Base-by-base conservation (phyloP, 2,329 filamentous ascomycete species). In the Fusarium guadeloupense region DNA sequence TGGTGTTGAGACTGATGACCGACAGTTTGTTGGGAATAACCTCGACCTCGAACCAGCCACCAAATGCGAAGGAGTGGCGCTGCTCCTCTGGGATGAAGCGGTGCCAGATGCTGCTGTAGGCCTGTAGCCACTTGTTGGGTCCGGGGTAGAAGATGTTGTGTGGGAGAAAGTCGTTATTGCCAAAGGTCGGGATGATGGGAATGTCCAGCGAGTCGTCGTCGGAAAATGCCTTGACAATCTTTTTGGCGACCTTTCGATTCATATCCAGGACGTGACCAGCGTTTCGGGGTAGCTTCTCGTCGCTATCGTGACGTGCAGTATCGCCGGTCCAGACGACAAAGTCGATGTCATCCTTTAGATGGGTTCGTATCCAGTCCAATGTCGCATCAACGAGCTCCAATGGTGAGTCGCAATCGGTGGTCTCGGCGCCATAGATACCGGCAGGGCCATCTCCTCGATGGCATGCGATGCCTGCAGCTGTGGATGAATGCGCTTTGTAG, bases 141-240 rank as follows among this genome's bases (percentile, higher is more conserved):
- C 94, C 95, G 1, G 86, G 82, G 35, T 87, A 81, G 74, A 99
- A 88, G 71, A 98, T 96, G 71, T 99, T 99, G 78, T 99, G 95
- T 2, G 95, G 95, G 57, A 97, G 86, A 54, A 99, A 93, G 71
- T 99, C 95, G 76, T 99, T 99, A 79, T 99, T 99, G 58, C 95
- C 95, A 67, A 97, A 89, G 0, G 89, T 97, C 1, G 95, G 93
- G 17, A 99, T 83, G 25, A 98, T 86, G 5, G 95, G 94, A 5
- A 98, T 84, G 12, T 82, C 76, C 54, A 93, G 83, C 33, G 64
- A 62, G 53, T 86, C 85, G 48, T 80, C 80, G 28, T 80, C 79
- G n/a, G 80, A 81, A 31, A 97, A 97, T 9, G 90, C 82, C 17
- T 93, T 85, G 40, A 84, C 77, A 75, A 98, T 92, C 74, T 92